Conservation (phyloP, 2,329 filamentous ascomycete genomes). For the Aotearoamyces nothofagi region DNA sequence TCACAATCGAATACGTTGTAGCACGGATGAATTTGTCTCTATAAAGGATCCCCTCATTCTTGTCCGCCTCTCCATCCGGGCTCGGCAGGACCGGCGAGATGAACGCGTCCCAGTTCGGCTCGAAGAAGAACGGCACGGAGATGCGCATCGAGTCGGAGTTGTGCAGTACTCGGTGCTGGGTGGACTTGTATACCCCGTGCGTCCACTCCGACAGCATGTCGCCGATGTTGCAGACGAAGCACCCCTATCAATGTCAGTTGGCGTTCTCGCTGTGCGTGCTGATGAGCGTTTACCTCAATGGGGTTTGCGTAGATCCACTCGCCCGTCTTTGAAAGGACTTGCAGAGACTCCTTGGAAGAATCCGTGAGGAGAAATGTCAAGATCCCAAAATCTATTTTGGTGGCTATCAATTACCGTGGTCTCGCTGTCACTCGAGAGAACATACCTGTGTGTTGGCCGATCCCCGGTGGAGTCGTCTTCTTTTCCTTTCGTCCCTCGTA, state of each 20-base stretch:
- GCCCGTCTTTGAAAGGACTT: slow-evolving; percentile 6
- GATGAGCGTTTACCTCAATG: slow-evolving; percentile 4
- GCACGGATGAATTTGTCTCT: slow-evolving; percentile 4
- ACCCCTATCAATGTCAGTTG: slow-evolving; percentile 2
- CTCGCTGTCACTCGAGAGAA: too few species aligned
- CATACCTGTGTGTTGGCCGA: slow-evolving; percentile 7
- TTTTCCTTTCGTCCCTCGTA: slow-evolving; percentile 3
- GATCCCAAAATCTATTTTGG: slow-evolving; percentile 10
- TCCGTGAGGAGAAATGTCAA: slow-evolving; percentile 9
- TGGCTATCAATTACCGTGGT: too few species aligned
- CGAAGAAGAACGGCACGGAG: slow-evolving; percentile 9
- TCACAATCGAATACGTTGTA: too few species aligned
- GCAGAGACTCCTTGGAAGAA: slow-evolving; percentile 6
- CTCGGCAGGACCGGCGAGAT: slow-evolving; percentile 6
- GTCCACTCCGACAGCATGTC: slow-evolving; percentile 6
- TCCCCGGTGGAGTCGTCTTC: slow-evolving; percentile 3
- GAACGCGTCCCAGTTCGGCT: slow-evolving; percentile 7
- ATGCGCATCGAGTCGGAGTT: slow-evolving; percentile 4
- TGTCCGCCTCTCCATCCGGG: background rate
- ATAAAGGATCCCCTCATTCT: slow-evolving; percentile 4
- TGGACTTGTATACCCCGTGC: slow-evolving; percentile 3
- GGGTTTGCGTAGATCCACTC: slow-evolving; percentile 8
- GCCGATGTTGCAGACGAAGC: slow-evolving; percentile 4
- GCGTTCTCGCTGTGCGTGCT: background rate
- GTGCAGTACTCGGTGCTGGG: slow-evolving; percentile 4